These are phyloP conservation scores for Alternaria ethzedia DNA, from an alignment of 2,329 filamentous ascomycete species.

Conservation along the genomic window DNA sequence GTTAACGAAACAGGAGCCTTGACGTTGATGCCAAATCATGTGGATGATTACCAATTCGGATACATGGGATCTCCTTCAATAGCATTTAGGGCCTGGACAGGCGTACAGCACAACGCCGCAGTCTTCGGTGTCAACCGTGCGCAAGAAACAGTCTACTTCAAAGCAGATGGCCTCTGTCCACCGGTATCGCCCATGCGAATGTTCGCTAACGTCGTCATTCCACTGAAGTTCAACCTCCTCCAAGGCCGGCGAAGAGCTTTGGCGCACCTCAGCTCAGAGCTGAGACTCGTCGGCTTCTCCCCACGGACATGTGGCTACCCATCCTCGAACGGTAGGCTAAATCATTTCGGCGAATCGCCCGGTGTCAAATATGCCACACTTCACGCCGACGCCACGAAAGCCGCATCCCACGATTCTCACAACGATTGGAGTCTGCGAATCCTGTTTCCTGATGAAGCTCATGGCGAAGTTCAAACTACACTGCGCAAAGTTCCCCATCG, in stretches of 20 bases:
- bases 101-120: constrained; percentile 26
- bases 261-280: constrained; percentile 6
- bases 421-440: constrained; percentile 49
- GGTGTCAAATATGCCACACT: not conserved
- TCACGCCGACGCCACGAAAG: not conserved
- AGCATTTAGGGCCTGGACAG: constrained; percentile 20
- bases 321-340: not conserved
- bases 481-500: constrained; percentile 46
- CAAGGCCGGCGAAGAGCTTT: constrained; percentile 15
- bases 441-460: constrained; percentile 50
- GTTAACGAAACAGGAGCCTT: constrained; percentile 22
- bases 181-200: constrained; percentile 9
- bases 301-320: not conserved
- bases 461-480: constrained; percentile 49
- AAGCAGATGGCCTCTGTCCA: constrained; percentile 16
- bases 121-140: constrained; percentile 32
- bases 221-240: constrained; percentile 21
- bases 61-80: not conserved
- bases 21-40: constrained; percentile 1
- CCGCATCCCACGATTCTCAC: not conserved
- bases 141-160: constrained; percentile 32
- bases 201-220: constrained; percentile 33
- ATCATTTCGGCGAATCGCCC: not conserved
- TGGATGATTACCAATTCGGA: not conserved
- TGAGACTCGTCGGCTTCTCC: not conserved